Evolutionary conservation across 805 yeast genomes (phyloP), one percentile per base, ranked within the genome.

Genomic region (Ogataea chonburiensis): DNA sequence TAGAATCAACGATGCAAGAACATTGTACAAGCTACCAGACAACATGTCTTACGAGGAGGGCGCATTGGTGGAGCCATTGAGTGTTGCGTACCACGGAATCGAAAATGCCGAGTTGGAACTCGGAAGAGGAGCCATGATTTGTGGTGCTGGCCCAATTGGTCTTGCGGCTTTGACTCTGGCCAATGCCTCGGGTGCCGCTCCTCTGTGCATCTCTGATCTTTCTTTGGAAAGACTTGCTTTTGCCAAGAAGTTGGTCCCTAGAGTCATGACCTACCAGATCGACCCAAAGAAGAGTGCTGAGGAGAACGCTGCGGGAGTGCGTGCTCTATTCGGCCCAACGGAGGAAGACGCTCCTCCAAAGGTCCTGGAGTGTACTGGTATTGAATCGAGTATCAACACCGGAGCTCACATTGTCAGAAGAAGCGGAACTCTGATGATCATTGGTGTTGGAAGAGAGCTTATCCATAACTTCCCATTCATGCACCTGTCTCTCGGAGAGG

Each of bases 131-230:
- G 64, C 63, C 9, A 52, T 70, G 29, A 60, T 75, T 34, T 64
- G 70, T 26, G 81, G 81, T 34, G 78, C 79, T 12, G 80, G 81
- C 15, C 80, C 81, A n/a, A 75, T 75, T 46, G 81, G 81, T 11
- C 55, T 75, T 20, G 65, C 71, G 25, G 56, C 74, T 17, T 64
- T 76, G 31, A 44, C 67, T 4, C 52, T 73, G 30, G 77, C 77
- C 8, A 61, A 66, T 21, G 78, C 77, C 10, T 63, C 71, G 2
- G 81, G 81, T 16, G 76, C 77, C 5, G 61, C 70, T 20, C 79
- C 79, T 19, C 44, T 75, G 12, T 68, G 66, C 13, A 70, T 74
- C 45, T 70, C 77, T 5, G 80, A 75, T 51, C 53, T 75, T 26
- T 60, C 66, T 34, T 57, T 55, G 15, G 60, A 61, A 29, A 64